Evolutionary conservation across 495 filamentous ascomycete species (phyloP).

Genomic region (Astrocystis sublimbata): DNA sequence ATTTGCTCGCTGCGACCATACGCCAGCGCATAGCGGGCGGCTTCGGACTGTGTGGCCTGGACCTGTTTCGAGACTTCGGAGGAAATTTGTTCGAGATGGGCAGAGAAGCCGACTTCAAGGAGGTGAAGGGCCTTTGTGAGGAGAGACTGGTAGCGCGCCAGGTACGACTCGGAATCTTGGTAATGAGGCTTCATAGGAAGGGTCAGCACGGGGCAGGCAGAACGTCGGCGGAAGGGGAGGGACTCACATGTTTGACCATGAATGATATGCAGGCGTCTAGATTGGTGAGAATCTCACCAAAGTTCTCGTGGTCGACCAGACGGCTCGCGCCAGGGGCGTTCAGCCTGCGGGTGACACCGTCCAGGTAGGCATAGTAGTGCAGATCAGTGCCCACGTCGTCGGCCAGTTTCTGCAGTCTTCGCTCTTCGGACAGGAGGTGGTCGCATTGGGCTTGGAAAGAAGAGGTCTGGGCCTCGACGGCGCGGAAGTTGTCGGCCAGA

Average conservation of each 20-base stretch:
- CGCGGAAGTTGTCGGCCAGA: slow-evolving; percentile 77
- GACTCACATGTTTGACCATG: slow-evolving; percentile 77
- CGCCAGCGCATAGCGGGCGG: slow-evolving; percentile 51
- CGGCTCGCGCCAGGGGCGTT: slow-evolving; percentile 89
- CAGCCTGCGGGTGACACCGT: slow-evolving; percentile 82
- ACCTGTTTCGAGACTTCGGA: slow-evolving; percentile 48
- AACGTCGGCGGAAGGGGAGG: background rate
- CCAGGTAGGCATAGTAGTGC: slow-evolving; percentile 88
- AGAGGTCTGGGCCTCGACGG: slow-evolving; percentile 86
- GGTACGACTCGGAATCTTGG: slow-evolving; percentile 81
- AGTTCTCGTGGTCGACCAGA: slow-evolving; percentile 76
- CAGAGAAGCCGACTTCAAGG: slow-evolving; percentile 52
- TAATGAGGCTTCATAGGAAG: slow-evolving; percentile 68
- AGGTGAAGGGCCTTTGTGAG: slow-evolving; percentile 57
- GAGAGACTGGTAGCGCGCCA: slow-evolving; percentile 87
- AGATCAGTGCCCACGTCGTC: slow-evolving; percentile 82
- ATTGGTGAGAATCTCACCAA: slow-evolving; percentile 79
- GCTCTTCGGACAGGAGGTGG: slow-evolving; percentile 76
- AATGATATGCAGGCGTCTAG: slow-evolving; percentile 88
- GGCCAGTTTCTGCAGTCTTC: slow-evolving; percentile 70
- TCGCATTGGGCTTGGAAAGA: slow-evolving; percentile 91
- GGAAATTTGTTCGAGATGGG: slow-evolving; percentile 46
- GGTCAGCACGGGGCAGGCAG: slow-evolving; percentile 32
- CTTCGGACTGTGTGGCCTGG: slow-evolving; percentile 48
- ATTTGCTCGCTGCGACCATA: slow-evolving; percentile 53